Evolutionary conservation across 148 eudicot species (phyloP).

Genomic region (Selenicereus undatus): DNA sequence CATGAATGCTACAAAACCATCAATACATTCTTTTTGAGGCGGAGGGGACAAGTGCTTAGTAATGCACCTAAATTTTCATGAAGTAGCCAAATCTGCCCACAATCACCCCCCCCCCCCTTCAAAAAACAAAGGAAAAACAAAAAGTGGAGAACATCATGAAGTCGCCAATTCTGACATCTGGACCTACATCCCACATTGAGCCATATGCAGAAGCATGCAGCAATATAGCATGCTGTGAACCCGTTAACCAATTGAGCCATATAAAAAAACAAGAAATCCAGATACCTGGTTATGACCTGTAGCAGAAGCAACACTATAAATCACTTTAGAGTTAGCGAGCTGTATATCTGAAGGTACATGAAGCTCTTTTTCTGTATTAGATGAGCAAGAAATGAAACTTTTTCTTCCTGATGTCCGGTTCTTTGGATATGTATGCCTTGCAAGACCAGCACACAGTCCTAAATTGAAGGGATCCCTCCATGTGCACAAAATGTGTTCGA

Average conservation of each 20-base stretch:
- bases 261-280: background rate
- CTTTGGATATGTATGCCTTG: slow-evolving; percentile 19
- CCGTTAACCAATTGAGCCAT: background rate
- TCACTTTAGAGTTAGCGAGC: slow-evolving; percentile 48
- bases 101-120: too few relatives aligned
- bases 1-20: background rate
- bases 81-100: too few relatives aligned
- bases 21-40: too few relatives aligned
- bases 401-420: slow-evolving; percentile 26
- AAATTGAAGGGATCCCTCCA: slow-evolving; percentile 31
- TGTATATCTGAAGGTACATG: slow-evolving; percentile 30
- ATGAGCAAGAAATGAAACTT: slow-evolving; percentile 37
- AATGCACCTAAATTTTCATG: background rate
- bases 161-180: too few relatives aligned
- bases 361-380: slow-evolving; percentile 32
- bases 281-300: slow-evolving; percentile 83
- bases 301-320: slow-evolving; percentile 82
- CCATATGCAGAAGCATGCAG: background rate
- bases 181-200: too few relatives aligned
- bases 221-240: background rate
- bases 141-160: too few relatives aligned
- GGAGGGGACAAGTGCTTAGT: background rate
- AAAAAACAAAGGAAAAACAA: too few relatives aligned
- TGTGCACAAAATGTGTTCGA: slow-evolving; percentile 25
- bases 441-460: slow-evolving; percentile 20